Evolutionary conservation across 805 yeast species (phyloP).

Genomic region (Ogataea ganodermae): DNA sequence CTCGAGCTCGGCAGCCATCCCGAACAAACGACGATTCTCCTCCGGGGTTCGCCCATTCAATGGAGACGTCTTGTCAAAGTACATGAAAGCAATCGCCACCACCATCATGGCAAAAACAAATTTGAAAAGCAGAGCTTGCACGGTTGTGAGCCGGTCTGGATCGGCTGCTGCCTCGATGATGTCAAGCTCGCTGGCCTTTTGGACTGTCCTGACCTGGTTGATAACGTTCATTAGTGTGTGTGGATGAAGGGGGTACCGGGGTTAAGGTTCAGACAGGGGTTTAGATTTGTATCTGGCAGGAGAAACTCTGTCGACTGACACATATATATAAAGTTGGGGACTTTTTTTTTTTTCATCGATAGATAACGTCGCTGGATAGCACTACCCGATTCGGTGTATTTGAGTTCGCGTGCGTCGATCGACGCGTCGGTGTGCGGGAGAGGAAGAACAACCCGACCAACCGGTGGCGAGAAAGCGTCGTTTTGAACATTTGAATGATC

Average conservation of each 20-base stretch:
- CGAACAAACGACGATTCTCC: slow-evolving; percentile 17
- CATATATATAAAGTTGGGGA: too few species aligned
- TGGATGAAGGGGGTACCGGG: too few species aligned
- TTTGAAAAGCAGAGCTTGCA: slow-evolving; percentile 26
- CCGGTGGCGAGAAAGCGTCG: too few species aligned
- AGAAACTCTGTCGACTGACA: too few species aligned
- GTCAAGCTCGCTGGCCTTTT: slow-evolving; percentile 11
- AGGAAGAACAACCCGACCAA: neutral
- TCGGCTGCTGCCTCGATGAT: slow-evolving; percentile 2
- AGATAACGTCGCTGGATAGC: slow-evolving; percentile 1
- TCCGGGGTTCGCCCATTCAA: slow-evolving; percentile 24
- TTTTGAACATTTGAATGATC: too few species aligned
- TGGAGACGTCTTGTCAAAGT: slow-evolving; percentile 27
- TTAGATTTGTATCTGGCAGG: too few species aligned
- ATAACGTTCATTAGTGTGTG: slow-evolving; percentile 21
- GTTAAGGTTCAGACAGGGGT: too few species aligned
- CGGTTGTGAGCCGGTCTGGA: slow-evolving; percentile 14
- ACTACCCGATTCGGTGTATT: neutral
- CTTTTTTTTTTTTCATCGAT: slow-evolving; percentile 6
- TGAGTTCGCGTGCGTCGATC: neutral
- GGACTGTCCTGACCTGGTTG: slow-evolving; percentile 14
- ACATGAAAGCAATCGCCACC: slow-evolving; percentile 22
- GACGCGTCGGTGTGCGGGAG: slow-evolving; percentile 2
- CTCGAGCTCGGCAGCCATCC: slow-evolving; percentile 2
- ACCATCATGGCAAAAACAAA: slow-evolving; percentile 27